phyloP scores from a whole-genome alignment of 352 stramenopile species.

The Thalassiosira hispida region DNA sequence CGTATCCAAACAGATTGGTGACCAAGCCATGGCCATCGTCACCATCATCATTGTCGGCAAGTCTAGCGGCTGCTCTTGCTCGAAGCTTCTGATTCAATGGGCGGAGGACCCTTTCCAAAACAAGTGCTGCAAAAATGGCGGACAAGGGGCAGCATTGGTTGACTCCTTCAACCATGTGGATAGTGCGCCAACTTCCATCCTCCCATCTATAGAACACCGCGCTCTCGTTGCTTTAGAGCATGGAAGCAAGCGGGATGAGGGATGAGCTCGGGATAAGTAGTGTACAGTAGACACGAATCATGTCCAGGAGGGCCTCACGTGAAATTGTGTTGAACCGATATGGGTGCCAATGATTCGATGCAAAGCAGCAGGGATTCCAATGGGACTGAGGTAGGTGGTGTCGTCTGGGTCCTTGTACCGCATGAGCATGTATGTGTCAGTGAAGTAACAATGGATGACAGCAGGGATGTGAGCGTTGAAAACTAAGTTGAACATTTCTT shows the following conservation, averaged over 20 bases:
- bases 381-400: conserved; percentile 6
- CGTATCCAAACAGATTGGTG: not conserved
- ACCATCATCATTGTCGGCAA: not conserved
- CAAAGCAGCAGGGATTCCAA: conserved; percentile 1
- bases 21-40: not conserved
- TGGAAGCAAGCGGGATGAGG: not conserved
- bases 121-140: not conserved
- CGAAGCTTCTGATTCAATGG: not conserved
- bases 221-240: not conserved
- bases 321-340: not conserved
- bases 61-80: not conserved
- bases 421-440: not conserved
- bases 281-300: not conserved
- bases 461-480: not conserved
- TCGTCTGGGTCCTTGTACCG: conserved; percentile 14
- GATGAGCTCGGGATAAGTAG: too few relatives aligned
- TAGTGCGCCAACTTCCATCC: conserved; percentile 8
- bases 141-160: conserved; percentile 19
- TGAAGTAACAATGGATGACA: not conserved
- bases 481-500: not conserved
- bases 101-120: not conserved
- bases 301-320: not conserved
- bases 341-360: not conserved
- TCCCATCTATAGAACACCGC: not conserved
- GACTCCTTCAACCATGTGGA: conserved; percentile 26